A percentile compares a stretch with the other conserved stretches of the same genome.
Evolutionary conservation across 1,284 basidiomycete species (phyloP).

Genomic region (Cystobasidium pallidum): DNA sequence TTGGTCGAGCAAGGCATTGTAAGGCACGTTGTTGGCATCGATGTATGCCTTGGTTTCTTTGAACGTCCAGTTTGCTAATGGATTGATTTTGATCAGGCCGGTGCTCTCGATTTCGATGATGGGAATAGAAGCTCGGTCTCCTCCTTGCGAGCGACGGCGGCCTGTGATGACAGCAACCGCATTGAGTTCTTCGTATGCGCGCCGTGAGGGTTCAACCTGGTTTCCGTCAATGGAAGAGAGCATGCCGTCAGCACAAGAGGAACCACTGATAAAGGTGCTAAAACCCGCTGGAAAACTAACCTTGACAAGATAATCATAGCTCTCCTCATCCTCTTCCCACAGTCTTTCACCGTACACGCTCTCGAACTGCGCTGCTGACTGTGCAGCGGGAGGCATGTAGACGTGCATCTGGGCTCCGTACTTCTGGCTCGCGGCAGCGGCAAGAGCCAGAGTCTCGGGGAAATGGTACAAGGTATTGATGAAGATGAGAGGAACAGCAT

Average conservation of each 20-base stretch:
- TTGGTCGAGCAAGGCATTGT: constrained; percentile 83
- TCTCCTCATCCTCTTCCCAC: constrained; percentile 86
- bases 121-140: constrained; percentile 75
- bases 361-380: constrained; percentile 76
- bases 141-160: constrained; percentile 87
- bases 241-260: constrained; percentile 18
- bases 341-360: constrained; percentile 75
- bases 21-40: constrained; percentile 79
- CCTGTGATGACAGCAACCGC: constrained; percentile 93
- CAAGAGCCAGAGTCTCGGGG: constrained; percentile 84
- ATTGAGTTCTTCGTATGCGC: constrained; percentile 79
- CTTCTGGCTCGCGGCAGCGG: constrained; percentile 73
- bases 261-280: too few species aligned
- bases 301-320: constrained; percentile 93
- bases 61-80: constrained; percentile 89
- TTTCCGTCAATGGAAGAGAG: background rate
- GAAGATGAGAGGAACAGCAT: constrained; percentile 69
- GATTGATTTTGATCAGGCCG: constrained; percentile 92
- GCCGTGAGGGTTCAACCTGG: constrained; percentile 87
- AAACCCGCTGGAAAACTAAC: too few species aligned
- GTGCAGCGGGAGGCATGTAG: constrained; percentile 77
- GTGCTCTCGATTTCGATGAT: constrained; percentile 91
- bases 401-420: constrained; percentile 76
- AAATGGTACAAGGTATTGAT: constrained; percentile 98
- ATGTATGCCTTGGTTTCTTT: constrained; percentile 83